Evolutionary conservation across 2,329 filamentous ascomycete genomes (phyloP).

Genomic region (Nannizziopsis barbatae): DNA sequence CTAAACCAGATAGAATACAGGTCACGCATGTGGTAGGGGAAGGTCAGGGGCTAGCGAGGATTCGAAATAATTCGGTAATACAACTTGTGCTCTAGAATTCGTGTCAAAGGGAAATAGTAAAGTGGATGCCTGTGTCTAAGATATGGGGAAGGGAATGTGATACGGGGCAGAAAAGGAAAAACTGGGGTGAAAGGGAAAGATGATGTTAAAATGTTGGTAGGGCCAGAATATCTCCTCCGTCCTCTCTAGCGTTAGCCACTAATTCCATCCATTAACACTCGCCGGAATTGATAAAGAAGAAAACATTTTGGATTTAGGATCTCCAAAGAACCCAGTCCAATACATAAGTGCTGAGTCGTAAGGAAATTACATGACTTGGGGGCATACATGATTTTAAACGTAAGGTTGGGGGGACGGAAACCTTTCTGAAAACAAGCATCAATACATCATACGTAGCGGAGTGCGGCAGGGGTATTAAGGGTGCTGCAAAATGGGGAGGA

Average conservation of each 20-base stretch:
- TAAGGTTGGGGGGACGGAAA: slow-evolving; percentile 21
- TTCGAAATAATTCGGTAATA: slow-evolving; percentile 20
- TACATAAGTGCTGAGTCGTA: slow-evolving; percentile 9
- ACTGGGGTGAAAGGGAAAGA: not conserved
- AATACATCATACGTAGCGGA: slow-evolving; percentile 8
- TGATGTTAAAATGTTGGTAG: not conserved
- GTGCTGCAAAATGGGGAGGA: not conserved
- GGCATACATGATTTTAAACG: slow-evolving; percentile 29
- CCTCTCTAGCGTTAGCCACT: not conserved
- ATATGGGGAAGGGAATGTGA: slow-evolving; percentile 1
- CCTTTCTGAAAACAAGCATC: slow-evolving; percentile 16
- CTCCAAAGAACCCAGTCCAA: slow-evolving; percentile 10
- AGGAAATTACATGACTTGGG: slow-evolving; percentile 34
- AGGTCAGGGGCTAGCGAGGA: not conserved
- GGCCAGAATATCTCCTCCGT: slow-evolving; percentile 3
- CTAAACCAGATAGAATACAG: no score
- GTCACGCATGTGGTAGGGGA: not conserved
- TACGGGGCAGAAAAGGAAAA: not conserved
- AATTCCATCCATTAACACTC: slow-evolving; percentile 3
- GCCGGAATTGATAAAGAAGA: slow-evolving; percentile 5
- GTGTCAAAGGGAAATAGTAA: slow-evolving; percentile 12
- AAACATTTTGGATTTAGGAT: slow-evolving; percentile 3
- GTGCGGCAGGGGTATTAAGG: slow-evolving; percentile 2
- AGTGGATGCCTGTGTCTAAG: slow-evolving; percentile 4
- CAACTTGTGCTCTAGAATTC: slow-evolving; percentile 8